A percentile compares a stretch with the other conserved stretches of the same genome.
Evolutionary conservation across 2,329 filamentous ascomycete species (phyloP).

Genomic region (Alternaria tenuissima): DNA sequence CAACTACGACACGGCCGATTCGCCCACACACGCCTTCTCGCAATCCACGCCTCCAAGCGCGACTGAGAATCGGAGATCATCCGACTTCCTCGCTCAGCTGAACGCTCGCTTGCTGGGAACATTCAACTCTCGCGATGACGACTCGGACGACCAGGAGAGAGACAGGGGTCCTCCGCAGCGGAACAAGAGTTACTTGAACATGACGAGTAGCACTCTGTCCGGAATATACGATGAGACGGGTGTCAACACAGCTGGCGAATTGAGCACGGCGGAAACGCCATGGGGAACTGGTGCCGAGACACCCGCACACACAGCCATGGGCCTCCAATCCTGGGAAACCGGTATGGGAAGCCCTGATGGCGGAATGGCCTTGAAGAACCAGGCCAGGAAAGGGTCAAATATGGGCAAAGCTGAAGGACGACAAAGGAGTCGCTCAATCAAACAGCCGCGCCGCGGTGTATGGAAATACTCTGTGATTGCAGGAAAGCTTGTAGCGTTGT

Average conservation of each 20-base stretch:
- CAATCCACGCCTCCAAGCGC: slow-evolving; percentile 30
- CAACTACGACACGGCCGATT: slow-evolving; percentile 36
- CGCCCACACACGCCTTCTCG: slow-evolving; percentile 33
- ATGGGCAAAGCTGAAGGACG: slow-evolving; percentile 4
- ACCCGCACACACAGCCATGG: slow-evolving; percentile 54
- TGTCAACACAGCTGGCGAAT: slow-evolving; percentile 31
- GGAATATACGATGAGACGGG: slow-evolving; percentile 78
- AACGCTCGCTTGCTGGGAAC: slow-evolving; percentile 47
- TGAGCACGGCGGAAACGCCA: slow-evolving; percentile 70
- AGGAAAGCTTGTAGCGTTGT: slow-evolving; percentile 71
- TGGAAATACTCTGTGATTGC: slow-evolving; percentile 62
- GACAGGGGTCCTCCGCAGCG: slow-evolving; percentile 57
- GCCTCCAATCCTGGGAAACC: slow-evolving; percentile 27
- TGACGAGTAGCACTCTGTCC: slow-evolving; percentile 87
- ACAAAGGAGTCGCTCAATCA: slow-evolving; percentile 14
- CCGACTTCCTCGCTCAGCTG: slow-evolving; percentile 49
- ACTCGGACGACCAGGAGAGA: slow-evolving; percentile 27
- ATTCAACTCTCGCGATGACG: slow-evolving; percentile 36
- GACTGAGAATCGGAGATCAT: slow-evolving; percentile 33
- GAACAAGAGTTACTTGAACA: slow-evolving; percentile 80
- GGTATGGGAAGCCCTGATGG: slow-evolving; percentile 37
- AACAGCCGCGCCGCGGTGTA: slow-evolving; percentile 24
- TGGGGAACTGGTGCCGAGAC: slow-evolving; percentile 82
- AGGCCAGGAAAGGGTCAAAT: slow-evolving; percentile 20
- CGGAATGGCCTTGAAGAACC: slow-evolving; percentile 35